Percentiles rank a stretch among this genome's conserved stretches.
Evolutionary conservation across 2,329 filamentous ascomycete genomes (phyloP).

Genomic region (Nigrospora sphaerica): DNA sequence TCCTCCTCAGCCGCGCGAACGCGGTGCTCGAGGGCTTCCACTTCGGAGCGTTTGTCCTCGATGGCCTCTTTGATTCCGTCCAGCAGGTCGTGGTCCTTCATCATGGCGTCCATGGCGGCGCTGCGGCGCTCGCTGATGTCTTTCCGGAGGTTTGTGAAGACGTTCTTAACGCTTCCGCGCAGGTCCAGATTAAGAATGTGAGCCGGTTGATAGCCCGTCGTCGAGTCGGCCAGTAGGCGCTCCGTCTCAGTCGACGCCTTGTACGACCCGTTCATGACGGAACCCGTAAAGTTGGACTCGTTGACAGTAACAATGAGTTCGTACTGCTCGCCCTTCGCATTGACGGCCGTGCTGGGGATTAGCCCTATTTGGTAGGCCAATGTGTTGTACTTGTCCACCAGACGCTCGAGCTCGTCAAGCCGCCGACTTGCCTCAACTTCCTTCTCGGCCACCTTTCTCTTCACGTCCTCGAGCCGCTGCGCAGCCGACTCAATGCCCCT

Average conservation of each 20-base stretch:
- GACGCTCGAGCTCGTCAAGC: slow-evolving; percentile 85
- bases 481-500: slow-evolving; percentile 75
- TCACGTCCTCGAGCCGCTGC: slow-evolving; percentile 74
- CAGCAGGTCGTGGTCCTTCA: slow-evolving; percentile 89
- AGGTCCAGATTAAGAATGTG: slow-evolving; percentile 87
- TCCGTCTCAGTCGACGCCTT: slow-evolving; percentile 50
- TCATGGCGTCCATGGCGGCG: slow-evolving; percentile 76
- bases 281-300: slow-evolving; percentile 69
- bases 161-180: slow-evolving; percentile 72
- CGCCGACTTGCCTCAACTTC: slow-evolving; percentile 81
- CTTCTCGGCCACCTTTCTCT: slow-evolving; percentile 74
- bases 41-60: slow-evolving; percentile 88
- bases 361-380: slow-evolving; percentile 89
- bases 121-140: slow-evolving; percentile 88
- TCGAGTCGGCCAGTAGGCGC: slow-evolving; percentile 72
- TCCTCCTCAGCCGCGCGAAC: slow-evolving; percentile 86
- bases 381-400: slow-evolving; percentile 88
- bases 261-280: slow-evolving; percentile 41
- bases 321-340: slow-evolving; percentile 78
- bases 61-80: slow-evolving; percentile 95
- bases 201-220: slow-evolving; percentile 82
- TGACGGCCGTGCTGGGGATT: slow-evolving; percentile 76
- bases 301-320: slow-evolving; percentile 81
- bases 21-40: slow-evolving; percentile 84
- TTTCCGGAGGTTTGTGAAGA: slow-evolving; percentile 72